Evolutionary conservation across 768 basidiomycete species (phyloP).

Genomic region (Tulasnella sp.): DNA sequence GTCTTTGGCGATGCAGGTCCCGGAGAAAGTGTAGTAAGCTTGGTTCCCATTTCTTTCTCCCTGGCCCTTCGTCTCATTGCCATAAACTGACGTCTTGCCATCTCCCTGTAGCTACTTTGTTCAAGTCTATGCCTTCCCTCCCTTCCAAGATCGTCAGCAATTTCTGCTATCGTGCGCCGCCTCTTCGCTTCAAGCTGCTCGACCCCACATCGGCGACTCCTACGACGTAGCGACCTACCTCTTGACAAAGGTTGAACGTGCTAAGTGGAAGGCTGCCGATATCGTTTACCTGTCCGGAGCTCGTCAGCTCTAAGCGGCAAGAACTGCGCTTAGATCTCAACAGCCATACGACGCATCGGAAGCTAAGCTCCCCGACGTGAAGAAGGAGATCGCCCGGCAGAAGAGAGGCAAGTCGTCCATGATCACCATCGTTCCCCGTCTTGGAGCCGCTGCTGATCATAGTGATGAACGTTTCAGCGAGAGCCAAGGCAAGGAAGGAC

Average conservation of each 20-base stretch:
- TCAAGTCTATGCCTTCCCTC: neutral
- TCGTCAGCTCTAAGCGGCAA: neutral
- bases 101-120: neutral
- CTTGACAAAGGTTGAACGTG: neutral
- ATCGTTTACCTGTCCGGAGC: neutral
- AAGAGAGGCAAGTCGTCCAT: no score
- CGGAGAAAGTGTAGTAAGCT: neutral
- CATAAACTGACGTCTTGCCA: neutral
- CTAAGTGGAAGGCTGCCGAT: neutral
- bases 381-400: no score
- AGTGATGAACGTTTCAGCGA: neutral
- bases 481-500: neutral
- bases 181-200: neutral
- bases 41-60: neutral
- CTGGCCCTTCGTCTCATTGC: neutral
- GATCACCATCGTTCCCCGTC: no score
- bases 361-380: neutral
- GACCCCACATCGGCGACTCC: neutral
- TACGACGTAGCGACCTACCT: neutral
- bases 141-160: neutral
- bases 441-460: no score
- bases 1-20: neutral
- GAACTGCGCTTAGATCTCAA: neutral
- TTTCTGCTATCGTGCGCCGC: neutral
- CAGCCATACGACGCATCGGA: neutral